Evolutionary conservation across 306 rosid genomes (phyloP), one percentile per base, ranked within the genome.

Genomic region (Herpetospermum pedunculosum): DNA sequence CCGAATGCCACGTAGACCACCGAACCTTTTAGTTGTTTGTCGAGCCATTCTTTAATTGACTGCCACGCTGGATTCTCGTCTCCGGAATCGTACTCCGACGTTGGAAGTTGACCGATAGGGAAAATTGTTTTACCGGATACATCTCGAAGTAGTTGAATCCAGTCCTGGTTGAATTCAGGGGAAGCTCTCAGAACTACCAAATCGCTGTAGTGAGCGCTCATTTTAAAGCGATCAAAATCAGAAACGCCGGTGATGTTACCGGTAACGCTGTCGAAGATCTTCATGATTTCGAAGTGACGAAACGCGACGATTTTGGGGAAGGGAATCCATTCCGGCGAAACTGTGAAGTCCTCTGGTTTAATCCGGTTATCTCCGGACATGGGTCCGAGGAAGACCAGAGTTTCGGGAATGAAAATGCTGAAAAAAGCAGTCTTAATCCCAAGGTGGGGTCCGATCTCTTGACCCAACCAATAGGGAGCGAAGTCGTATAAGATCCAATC

Each of bases 1-100:
- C 89, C 89, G 12, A 85, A 83, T 0, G 92, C 92, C 2, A 83
- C 86, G 50, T 85, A 87, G 38, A 87, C 82, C 30, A 83, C 81
- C 8, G 83, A 78, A 16, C 26, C 9, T 34, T 71, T 57, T 0
- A 16, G 35, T 44, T 80, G 83, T 63, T 23, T 21, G 50, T 80
- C 79, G 2, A 85, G 72, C 87, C 87, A 85, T 1, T 35, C 23
- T n/a, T 52, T 38, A 10, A 76, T 76, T 15, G 60, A 26, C 19
- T 18, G 1, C 89, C 89, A 80, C 13, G 48, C 38, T 25, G 68
- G 74, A 0, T 25, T 41, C n/a, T 50, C 52, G 1, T 52, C 44
- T 2, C n/a, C 41, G 2, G 8, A 6, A 9, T 79, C 62, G 11
- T n/a, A 70, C 1, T 72, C 70, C 4, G 72, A 40, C 7, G 79